phyloP scores from a whole-genome alignment of 257 asterid species.

The Solanum piurae region DNA sequence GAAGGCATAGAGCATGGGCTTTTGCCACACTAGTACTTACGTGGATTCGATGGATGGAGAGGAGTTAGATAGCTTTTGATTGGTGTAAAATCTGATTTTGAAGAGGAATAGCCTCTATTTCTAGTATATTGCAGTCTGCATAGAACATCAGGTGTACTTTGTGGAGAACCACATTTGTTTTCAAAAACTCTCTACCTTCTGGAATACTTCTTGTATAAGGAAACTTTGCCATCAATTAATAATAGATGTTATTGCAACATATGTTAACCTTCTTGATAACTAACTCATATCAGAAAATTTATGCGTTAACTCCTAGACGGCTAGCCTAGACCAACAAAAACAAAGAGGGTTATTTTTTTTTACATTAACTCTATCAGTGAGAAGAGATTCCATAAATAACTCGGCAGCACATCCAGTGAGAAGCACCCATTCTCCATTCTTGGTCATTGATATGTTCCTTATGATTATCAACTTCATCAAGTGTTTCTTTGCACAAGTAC shows the following conservation, averaged over 20 bases:
- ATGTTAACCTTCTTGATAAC: neutral
- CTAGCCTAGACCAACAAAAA: neutral
- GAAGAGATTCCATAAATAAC: neutral
- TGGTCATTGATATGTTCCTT: neutral
- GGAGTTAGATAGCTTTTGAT: neutral
- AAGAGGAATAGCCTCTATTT: neutral
- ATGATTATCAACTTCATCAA: neutral
- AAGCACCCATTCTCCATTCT: neutral
- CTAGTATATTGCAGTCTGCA: neutral
- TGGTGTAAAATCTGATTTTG: neutral
- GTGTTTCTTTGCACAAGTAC: neutral
- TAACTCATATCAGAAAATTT: neutral
- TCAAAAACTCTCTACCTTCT: neutral
- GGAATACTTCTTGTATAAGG: neutral
- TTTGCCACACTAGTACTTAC: neutral
- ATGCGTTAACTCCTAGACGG: neutral
- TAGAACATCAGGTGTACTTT: neutral
- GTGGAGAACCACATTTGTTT: neutral
- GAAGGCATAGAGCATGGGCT: neutral
- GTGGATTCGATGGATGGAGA: neutral
- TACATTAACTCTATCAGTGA: neutral
- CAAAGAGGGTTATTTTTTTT: neutral
- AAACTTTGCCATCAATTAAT: neutral
- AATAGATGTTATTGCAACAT: neutral
- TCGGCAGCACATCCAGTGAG: neutral